Conservation (phyloP, 306 rosid species). For the Pterocarpus santalinus region DNA sequence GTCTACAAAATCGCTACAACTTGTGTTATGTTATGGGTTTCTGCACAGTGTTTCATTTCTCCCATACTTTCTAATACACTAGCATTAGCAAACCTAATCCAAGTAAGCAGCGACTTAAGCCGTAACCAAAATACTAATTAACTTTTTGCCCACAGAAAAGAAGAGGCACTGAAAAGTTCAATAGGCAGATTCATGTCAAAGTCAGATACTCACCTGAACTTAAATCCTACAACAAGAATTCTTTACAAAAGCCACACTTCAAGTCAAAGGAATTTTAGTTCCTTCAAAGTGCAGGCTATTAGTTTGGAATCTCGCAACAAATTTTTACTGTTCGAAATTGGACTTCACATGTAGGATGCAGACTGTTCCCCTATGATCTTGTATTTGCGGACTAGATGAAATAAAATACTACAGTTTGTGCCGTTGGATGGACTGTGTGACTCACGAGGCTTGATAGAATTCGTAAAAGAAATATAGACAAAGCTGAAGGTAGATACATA, state of each 20-base stretch:
- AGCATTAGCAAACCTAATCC: background rate
- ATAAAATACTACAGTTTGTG: background rate
- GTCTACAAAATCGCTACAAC: constrained; percentile 6
- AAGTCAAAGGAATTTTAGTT: constrained; percentile 35
- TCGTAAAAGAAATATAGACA: background rate
- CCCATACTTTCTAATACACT: background rate
- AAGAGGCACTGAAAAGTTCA: background rate
- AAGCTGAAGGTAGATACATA: background rate
- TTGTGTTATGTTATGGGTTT: constrained; percentile 3
- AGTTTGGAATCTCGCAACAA: background rate
- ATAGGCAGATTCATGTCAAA: constrained; percentile 7
- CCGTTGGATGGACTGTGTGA: background rate
- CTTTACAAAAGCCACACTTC: background rate
- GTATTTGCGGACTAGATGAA: background rate
- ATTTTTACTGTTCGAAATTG: constrained; percentile 21
- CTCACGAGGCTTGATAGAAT: background rate
- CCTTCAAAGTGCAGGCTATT: background rate
- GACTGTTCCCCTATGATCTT: background rate
- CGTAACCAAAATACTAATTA: background rate
- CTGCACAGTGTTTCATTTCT: background rate
- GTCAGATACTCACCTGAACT: constrained; percentile 20
- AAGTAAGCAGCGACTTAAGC: background rate
- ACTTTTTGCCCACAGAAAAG: background rate
- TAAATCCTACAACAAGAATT: background rate
- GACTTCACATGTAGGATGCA: constrained; percentile 2